Evolutionary conservation across 768 basidiomycete genomes (phyloP), one percentile per base, ranked within the genome.

Genomic region (Cyathus striatus): DNA sequence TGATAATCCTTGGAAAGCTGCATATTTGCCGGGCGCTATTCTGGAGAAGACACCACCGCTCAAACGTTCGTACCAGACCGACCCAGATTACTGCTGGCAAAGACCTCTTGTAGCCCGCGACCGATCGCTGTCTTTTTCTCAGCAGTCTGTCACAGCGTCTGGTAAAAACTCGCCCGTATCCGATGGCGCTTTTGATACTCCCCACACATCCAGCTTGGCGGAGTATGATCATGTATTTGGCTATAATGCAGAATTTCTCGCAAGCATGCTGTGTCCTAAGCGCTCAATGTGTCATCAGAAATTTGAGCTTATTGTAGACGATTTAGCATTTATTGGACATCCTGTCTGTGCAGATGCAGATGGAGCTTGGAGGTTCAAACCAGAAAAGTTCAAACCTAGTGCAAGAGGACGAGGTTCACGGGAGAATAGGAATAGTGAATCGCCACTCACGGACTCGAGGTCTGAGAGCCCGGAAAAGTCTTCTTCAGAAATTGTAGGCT

Each of bases 301-400:
- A 55, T 97, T 96, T 57, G 92, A 95, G 59, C 76, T 99, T 23
- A 64, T 90, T 30, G 85, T 96, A 20, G 93, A 98, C 57, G 85
- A 93, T 53, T 72, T 98, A 20, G 89, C 82, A 4, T 98, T 97
- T 60, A 74, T 97, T 34, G 96, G 96, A 0, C 94, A 98, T 60
- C 96, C 95, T 1, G 92, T 97, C 2, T 88, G 86, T 56, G 78
- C 78, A 9, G 85, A 88, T 41, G 54, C 68, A 22, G 82, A 85
- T 50, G 88, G 85, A 1, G 69, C 57, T 12, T 93, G 93, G 91
- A 68, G 70, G 30, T 89, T 89, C 59, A 79, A 75, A 55, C 67
- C 69, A n/a, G 84, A 86, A 52, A 80, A 75, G 49, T 50, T 56
- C 40, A 77, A 78, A 50, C 46, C 64, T 32, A 66, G 61, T 26